Evolutionary conservation across 352 stramenopile genomes (phyloP).

Genomic region (Pythium brassicae): DNA sequence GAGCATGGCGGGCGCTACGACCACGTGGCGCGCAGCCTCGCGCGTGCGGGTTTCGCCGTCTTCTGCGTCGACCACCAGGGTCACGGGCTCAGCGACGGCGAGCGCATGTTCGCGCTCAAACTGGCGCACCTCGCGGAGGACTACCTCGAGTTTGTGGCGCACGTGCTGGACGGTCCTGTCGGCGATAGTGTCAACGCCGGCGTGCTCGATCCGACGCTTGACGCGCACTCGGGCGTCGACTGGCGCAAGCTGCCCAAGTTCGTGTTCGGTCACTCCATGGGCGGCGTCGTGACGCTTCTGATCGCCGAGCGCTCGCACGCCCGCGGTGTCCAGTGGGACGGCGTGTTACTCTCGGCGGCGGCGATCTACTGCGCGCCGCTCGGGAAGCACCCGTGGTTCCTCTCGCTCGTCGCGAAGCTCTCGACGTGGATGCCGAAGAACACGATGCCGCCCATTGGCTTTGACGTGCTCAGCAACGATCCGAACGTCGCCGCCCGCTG

Average conservation of each 20-base stretch:
- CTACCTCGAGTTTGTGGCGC: constrained; percentile 47
- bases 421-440: constrained; percentile 28
- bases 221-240: constrained; percentile 25
- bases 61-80: constrained; percentile 61
- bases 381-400: constrained; percentile 12
- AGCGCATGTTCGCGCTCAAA: constrained; percentile 44
- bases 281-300: constrained; percentile 34
- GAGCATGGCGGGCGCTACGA: constrained; percentile 52
- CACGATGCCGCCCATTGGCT: constrained; percentile 23
- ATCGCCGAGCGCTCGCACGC: constrained; percentile 20
- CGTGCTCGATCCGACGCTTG: constrained; percentile 25
- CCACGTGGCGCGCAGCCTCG: constrained; percentile 35
- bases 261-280: constrained; percentile 56
- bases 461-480: constrained; percentile 27
- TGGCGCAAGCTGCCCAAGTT: constrained; percentile 45
- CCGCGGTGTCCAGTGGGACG: constrained; percentile 24
- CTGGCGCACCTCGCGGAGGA: constrained; percentile 42
- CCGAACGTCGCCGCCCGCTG: constrained; percentile 22
- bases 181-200: constrained; percentile 12
- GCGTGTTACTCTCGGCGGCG: constrained; percentile 34
- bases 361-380: constrained; percentile 28
- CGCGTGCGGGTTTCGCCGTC: constrained; percentile 35
- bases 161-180: constrained; percentile 23
- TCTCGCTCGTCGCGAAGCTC: constrained; percentile 20
- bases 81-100: constrained; percentile 53